These are phyloP conservation scores for Antonospora locustae DNA, from an alignment of 371 early-diverging fungal species.

Conservation along the genomic window DNA sequence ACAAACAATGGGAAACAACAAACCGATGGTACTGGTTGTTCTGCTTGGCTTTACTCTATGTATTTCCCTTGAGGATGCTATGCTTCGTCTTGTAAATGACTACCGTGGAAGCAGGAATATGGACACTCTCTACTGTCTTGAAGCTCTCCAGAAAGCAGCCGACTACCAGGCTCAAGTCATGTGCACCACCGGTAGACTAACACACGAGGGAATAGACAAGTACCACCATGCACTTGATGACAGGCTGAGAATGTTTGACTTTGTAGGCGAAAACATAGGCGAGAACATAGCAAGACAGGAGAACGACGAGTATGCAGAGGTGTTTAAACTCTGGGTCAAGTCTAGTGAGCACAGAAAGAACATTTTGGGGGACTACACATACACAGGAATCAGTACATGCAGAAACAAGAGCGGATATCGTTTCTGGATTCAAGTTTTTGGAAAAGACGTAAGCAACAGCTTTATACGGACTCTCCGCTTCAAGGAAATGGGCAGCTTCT, in stretches of 20 bases:
- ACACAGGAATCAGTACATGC: constrained; percentile 49
- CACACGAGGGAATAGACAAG: constrained; percentile 25
- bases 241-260: constrained; percentile 26
- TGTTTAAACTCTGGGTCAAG: constrained; percentile 44
- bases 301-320: constrained; percentile 42
- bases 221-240: constrained; percentile 3
- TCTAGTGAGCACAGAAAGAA: constrained; percentile 51
- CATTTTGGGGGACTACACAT: constrained; percentile 48
- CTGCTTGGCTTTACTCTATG: constrained; percentile 2
- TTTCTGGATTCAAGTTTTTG: constrained; percentile 54
- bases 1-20: not conserved
- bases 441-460: constrained; percentile 23
- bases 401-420: constrained; percentile 31
- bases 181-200: constrained; percentile 29
- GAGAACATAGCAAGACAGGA: constrained; percentile 51
- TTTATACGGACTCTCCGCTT: not conserved
- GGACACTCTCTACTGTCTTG: constrained; percentile 10
- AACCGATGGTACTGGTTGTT: constrained; percentile 5
- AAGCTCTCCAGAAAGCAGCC: constrained; percentile 27
- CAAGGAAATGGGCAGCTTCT: not conserved
- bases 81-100: constrained; percentile 45
- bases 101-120: constrained; percentile 36
- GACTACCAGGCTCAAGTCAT: constrained; percentile 42
- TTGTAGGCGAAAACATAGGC: constrained; percentile 48
- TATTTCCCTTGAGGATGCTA: constrained; percentile 7